Evolutionary conservation across 2,329 filamentous ascomycete genomes (phyloP).

Genomic region (Fusarium sp.): DNA sequence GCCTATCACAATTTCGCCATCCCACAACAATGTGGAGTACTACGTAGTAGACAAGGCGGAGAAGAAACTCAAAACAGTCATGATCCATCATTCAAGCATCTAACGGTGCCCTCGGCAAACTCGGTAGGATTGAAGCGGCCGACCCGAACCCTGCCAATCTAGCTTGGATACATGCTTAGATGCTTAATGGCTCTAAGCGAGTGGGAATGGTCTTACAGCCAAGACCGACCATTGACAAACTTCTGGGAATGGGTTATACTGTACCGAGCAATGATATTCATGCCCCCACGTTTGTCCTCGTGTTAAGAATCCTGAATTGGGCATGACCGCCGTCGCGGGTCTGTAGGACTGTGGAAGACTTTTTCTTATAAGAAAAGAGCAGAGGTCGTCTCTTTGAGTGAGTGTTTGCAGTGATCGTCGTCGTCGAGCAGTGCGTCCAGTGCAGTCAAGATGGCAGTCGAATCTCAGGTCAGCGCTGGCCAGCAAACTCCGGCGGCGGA

Average conservation of each 20-base stretch:
- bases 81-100: neutral
- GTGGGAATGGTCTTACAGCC: conserved; percentile 3
- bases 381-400: neutral
- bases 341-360: neutral
- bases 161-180: neutral
- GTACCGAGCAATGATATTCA: conserved; percentile 21
- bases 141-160: neutral
- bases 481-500: neutral
- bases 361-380: neutral
- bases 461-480: neutral
- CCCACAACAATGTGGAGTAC: neutral
- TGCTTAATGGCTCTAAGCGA: conserved; percentile 4
- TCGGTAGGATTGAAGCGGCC: neutral
- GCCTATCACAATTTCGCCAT: conserved; percentile 7
- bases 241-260: conserved; percentile 1
- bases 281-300: neutral
- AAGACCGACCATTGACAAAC: conserved; percentile 32
- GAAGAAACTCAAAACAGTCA: neutral
- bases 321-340: conserved; percentile 9
- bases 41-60: neutral
- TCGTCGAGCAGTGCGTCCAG: neutral
- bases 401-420: neutral
- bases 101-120: conserved; percentile 14
- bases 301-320: conserved; percentile 9
- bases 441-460: conserved; percentile 7